A percentile compares a stretch with the other conserved stretches of the same genome.
phyloP scores from a whole-genome alignment of 192 early-diverging fungal species.

The Coemansia sp. region DNA sequence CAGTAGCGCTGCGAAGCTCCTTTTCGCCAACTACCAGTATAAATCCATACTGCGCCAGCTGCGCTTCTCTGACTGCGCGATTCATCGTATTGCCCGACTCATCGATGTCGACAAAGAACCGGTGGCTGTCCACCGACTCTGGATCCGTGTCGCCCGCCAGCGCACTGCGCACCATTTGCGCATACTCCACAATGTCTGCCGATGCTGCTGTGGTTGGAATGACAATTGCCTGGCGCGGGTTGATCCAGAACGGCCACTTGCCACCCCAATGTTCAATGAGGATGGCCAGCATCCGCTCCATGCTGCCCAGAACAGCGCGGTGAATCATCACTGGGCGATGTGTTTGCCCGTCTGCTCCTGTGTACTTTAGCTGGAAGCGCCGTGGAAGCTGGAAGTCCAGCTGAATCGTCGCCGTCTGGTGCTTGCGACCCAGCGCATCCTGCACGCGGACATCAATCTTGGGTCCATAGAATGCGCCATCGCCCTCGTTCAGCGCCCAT shows the following conservation, averaged over 20 bases:
- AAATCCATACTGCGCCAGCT: slow-evolving; percentile 81
- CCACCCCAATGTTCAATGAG: slow-evolving; percentile 90
- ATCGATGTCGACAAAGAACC: slow-evolving; percentile 82
- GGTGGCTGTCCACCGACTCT: slow-evolving; percentile 54
- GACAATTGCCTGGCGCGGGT: slow-evolving; percentile 84
- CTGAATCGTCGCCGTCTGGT: slow-evolving; percentile 95
- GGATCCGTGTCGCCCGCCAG: slow-evolving; percentile 38
- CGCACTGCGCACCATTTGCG: slow-evolving; percentile 51
- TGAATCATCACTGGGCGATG: slow-evolving; percentile 92
- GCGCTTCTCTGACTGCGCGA: slow-evolving; percentile 77
- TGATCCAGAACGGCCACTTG: slow-evolving; percentile 94
- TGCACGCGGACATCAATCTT: slow-evolving; percentile 89
- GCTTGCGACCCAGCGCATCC: slow-evolving; percentile 76
- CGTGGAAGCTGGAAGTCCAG: slow-evolving; percentile 92
- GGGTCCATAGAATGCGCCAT: slow-evolving; percentile 96
- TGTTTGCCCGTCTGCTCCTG: slow-evolving; percentile 59
- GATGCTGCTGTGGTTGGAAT: slow-evolving; percentile 60
- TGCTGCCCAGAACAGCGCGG: slow-evolving; percentile 81
- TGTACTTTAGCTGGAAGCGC: slow-evolving; percentile 77
- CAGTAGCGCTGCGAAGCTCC: slow-evolving; percentile 64
- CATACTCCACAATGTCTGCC: slow-evolving; percentile 63
- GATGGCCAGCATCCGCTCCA: slow-evolving; percentile 96
- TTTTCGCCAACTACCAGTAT: slow-evolving; percentile 83
- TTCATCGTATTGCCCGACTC: slow-evolving; percentile 60
- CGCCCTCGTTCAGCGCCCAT: slow-evolving; percentile 77